Conservation (phyloP, 257 asterid species). For the Solanum gracilifrons region DNA sequence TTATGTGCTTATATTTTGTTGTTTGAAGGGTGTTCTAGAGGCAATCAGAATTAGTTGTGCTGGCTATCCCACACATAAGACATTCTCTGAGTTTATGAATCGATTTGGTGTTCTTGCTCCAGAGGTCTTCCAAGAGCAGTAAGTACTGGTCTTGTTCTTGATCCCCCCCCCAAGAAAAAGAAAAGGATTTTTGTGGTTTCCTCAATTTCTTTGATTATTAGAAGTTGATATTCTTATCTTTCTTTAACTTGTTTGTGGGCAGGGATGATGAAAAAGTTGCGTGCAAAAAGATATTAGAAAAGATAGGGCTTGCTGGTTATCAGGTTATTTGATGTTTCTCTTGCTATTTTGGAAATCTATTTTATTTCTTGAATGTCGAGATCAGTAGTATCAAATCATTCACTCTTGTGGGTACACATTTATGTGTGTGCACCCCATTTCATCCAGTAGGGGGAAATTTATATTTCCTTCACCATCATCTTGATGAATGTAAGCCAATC, state of each 20-base stretch:
- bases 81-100: constrained; percentile 77
- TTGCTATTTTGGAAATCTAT: not conserved
- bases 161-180: not conserved
- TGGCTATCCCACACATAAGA: constrained; percentile 95
- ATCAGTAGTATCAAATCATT: not conserved
- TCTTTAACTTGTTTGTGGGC: constrained; percentile 3
- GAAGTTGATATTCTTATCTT: not conserved
- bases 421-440: not conserved
- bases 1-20: not conserved
- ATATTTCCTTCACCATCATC: not conserved
- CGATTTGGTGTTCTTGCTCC: constrained; percentile 93
- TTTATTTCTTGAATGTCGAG: not conserved
- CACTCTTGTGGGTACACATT: not conserved
- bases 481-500: not conserved
- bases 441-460: not conserved
- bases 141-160: not conserved
- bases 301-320: constrained; percentile 67
- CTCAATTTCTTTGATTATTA: not conserved
- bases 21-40: constrained; percentile 17
- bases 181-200: not conserved
- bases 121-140: not conserved
- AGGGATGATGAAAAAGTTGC: constrained; percentile 64
- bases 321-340: constrained; percentile 52
- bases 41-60: constrained; percentile 99
- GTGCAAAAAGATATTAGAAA: constrained; percentile 76